Evolutionary conservation across 1,139 yeast genomes (phyloP), one percentile per base, ranked within the genome.

Genomic region (Candida dubliniensis): DNA sequence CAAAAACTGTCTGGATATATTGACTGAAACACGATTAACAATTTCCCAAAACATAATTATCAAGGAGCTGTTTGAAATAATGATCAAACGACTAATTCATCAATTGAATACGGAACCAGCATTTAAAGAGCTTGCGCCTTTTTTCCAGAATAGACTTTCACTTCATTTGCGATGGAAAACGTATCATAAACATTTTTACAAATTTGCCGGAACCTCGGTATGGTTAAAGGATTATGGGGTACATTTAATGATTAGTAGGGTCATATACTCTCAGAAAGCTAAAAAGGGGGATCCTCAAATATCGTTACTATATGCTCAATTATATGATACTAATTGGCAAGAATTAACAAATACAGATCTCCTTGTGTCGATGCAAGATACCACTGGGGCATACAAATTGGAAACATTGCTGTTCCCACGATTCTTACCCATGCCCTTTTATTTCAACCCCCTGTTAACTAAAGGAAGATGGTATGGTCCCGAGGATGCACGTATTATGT

Each of bases 261-360:
- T 67, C 6, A 52, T 63, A 5, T 67, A 51, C 46, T 53, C 64
- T 8, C 64, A 67, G 4, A 46, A 52, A 9, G 69, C 68, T 1
- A 57, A 58, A 24, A 61, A 68, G 10, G 61, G 61, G 36, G 59
- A 59, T 40, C 63, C 66, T 25, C 61, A 59, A 50, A 60, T 58
- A 9, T 61, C 66, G 47, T 63, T 64, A 43, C 53, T 74, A 13
- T 74, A 76, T 50, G 67, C 74, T 5, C 82, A 78, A 54, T 47
- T 75, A 7, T 78, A 58, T 57, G 77, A 77, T 51, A 52, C 60
- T 26, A 52, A 73, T 42, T 78, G 82, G 82, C 60, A 68, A 24
- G 81, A 77, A 56, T 52, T 76, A 47, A 47, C 47, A 12, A 48
- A 48, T 7, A 50, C 52, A 2, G 51, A 52, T 2, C 47, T 61